These are phyloP conservation scores for Omphalea diandra DNA, from an alignment of 441 rosid species.

Conservation along the genomic window DNA sequence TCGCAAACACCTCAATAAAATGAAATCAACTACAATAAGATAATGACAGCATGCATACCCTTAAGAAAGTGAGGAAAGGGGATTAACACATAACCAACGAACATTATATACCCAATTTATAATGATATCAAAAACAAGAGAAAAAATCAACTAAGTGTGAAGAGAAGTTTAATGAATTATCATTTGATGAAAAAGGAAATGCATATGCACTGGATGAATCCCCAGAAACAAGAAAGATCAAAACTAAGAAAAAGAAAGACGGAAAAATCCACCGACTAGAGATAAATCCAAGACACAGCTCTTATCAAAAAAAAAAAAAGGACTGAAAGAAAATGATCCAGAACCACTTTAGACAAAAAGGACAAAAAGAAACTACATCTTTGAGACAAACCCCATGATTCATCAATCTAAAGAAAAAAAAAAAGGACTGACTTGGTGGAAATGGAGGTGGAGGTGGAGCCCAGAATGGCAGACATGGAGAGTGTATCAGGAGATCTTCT, in stretches of 20 bases:
- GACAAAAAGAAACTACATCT: not conserved
- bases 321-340: not conserved
- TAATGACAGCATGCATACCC: not conserved
- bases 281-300: not conserved
- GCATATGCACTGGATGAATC: not conserved
- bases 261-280: constrained; percentile 1
- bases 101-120: not conserved
- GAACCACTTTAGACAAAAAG: not conserved
- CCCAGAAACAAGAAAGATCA: not conserved
- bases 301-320: not conserved
- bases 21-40: constrained; percentile 1
- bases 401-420: not conserved
- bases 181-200: not conserved
- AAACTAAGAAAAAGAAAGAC: not conserved
- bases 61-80: not conserved
- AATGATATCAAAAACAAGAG: not conserved
- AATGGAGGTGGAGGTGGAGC: not conserved
- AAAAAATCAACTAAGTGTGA: not conserved
- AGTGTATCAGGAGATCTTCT: constrained; percentile 30
- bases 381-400: not conserved
- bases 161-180: not conserved
- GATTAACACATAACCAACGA: not conserved
- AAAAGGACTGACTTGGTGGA: constrained; percentile 2
- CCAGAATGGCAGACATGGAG: not conserved
- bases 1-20: not conserved